Conservation (phyloP, 140 eudicot genomes). For the Anethum foeniculum region DNA sequence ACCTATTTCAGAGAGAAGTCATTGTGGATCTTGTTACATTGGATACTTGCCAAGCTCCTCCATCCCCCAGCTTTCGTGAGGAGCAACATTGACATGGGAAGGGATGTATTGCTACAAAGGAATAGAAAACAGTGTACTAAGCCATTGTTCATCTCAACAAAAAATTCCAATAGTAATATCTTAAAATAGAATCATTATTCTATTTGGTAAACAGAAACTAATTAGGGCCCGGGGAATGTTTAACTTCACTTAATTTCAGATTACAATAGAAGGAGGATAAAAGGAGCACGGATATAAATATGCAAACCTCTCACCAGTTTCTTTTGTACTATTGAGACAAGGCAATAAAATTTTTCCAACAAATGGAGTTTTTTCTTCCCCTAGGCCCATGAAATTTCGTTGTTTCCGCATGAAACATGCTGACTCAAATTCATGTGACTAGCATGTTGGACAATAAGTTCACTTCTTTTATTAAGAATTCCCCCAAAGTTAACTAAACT, state of each 20-base stretch:
- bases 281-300: background rate
- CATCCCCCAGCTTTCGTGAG: conserved; percentile 94
- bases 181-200: background rate
- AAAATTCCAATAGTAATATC: background rate
- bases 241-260: background rate
- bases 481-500: background rate
- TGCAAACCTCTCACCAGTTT: conserved; percentile 1
- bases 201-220: background rate
- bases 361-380: background rate
- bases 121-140: background rate
- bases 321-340: conserved; percentile 1
- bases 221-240: background rate
- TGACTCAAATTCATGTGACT: background rate
- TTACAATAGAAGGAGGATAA: background rate
- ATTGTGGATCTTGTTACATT: conserved; percentile 25
- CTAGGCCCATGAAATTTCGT: background rate
- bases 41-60: conserved; percentile 72
- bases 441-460: background rate
- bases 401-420: background rate
- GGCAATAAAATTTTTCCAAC: background rate
- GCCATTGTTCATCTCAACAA: background rate
- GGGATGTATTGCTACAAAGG: conserved; percentile 56
- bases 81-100: conserved; percentile 60
- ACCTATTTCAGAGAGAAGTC: conserved; percentile 24
- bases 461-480: background rate